phyloP scores from a whole-genome alignment of 257 asterid species.

The Eucommia ulmoides region DNA sequence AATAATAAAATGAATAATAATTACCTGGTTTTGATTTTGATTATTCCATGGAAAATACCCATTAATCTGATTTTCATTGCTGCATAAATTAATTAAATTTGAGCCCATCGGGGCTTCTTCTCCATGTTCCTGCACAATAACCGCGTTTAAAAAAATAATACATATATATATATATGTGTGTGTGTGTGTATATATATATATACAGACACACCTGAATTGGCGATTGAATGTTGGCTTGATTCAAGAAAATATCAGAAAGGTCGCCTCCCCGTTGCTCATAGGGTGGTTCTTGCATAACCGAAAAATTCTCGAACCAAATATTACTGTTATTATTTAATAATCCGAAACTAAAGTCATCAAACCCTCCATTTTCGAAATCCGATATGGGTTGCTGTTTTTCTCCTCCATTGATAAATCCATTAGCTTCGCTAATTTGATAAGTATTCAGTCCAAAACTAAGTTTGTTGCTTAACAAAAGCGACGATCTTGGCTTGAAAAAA shows the following conservation, averaged over 20 bases:
- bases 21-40: constrained; percentile 21
- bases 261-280: background rate
- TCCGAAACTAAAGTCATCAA: background rate
- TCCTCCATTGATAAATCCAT: too few species aligned
- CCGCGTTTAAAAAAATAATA: too few species aligned
- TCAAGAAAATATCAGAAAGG: constrained; percentile 9
- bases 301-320: constrained; percentile 8
- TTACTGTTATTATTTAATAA: constrained; percentile 13
- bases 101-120: too few species aligned
- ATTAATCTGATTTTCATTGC: constrained; percentile 7
- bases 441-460: too few species aligned
- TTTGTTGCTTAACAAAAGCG: too few species aligned
- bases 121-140: constrained; percentile 10
- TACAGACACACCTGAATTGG: constrained; percentile 7
- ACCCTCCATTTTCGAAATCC: constrained; percentile 12
- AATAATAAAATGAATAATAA: too few species aligned
- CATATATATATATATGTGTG: too few species aligned
- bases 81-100: constrained; percentile 6
- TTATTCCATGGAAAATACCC: constrained; percentile 6
- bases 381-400: too few species aligned
- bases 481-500: too few species aligned
- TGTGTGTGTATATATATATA: too few species aligned
- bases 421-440: too few species aligned
- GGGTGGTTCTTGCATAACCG: constrained; percentile 3
- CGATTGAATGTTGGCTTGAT: constrained; percentile 11